Conservation (phyloP, 73 alveolate genomes). For the Paramecium octaurelia region DNA sequence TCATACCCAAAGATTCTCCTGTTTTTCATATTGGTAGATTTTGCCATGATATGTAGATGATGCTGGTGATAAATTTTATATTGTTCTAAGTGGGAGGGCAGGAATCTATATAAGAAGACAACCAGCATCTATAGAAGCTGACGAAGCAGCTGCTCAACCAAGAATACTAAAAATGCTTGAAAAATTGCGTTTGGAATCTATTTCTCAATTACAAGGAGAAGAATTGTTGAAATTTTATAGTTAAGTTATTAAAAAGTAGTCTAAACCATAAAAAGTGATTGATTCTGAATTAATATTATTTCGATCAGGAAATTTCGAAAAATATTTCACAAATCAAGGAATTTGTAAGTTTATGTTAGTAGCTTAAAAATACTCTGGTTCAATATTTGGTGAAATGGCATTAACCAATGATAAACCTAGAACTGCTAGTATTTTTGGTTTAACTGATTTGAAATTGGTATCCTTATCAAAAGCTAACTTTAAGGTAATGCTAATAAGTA, state of each 20-base stretch:
- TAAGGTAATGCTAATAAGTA: not conserved
- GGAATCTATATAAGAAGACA: constrained; percentile 48
- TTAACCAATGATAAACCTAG: constrained; percentile 56
- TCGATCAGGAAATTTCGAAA: not conserved
- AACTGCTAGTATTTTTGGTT: constrained; percentile 46
- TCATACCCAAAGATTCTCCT: not conserved
- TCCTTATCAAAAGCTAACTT: not conserved
- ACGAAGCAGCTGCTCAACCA: not conserved
- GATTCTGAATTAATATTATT: constrained; percentile 19
- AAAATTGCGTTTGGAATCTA: not conserved
- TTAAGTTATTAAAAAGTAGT: not conserved
- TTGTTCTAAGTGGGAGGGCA: constrained; percentile 46
- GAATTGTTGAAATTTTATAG: not conserved
- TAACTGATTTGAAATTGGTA: constrained; percentile 23
- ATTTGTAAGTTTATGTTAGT: not conserved
- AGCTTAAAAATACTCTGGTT: constrained; percentile 2
- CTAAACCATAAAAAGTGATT: constrained; percentile 32
- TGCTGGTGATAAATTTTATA: constrained; percentile 59
- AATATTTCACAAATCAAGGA: not conserved
- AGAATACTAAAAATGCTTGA: not conserved
- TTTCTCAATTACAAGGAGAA: not conserved
- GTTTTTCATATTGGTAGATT: constrained; percentile 5
- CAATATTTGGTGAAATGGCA: constrained; percentile 58
- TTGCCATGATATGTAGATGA: not conserved
- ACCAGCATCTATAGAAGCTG: not conserved